phyloP scores from a whole-genome alignment of 192 early-diverging fungal species.

The Linnemannia zychae region DNA sequence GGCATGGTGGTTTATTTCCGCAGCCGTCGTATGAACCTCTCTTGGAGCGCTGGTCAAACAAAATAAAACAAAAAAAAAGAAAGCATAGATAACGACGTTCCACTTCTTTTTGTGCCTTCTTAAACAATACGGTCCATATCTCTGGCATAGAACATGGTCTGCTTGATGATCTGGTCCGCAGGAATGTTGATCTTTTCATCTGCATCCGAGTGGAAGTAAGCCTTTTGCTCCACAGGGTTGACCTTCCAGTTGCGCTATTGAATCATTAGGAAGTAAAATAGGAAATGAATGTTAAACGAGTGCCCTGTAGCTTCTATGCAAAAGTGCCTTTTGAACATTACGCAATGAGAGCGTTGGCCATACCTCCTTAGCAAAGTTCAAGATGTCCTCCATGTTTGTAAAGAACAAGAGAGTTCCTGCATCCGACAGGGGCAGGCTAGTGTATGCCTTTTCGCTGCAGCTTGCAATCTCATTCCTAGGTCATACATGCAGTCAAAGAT shows the following conservation, averaged over 20 bases:
- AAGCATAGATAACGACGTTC: not conserved
- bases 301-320: not conserved
- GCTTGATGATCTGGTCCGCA: conserved; percentile 84
- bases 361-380: conserved; percentile 90
- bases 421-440: conserved; percentile 84
- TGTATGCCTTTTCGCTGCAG: conserved; percentile 96
- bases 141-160: conserved; percentile 89
- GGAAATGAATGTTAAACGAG: not conserved
- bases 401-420: conserved; percentile 96
- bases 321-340: not conserved
- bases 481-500: not conserved
- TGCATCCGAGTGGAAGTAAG: conserved; percentile 81
- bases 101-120: conserved; percentile 1
- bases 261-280: not conserved
- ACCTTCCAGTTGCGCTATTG: conserved; percentile 84
- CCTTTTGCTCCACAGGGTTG: conserved; percentile 81
- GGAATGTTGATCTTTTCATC: conserved; percentile 80
- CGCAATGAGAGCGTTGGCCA: not conserved
- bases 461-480: conserved; percentile 93
- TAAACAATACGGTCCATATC: conserved; percentile 98
- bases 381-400: conserved; percentile 79
- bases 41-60: not conserved
- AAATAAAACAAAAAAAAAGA: not conserved
- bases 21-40: not conserved
- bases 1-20: not conserved